Evolutionary conservation across 1,284 basidiomycete species (phyloP), one percentile per base, ranked within the genome.

Genomic region (Fomitopsis pinicola): DNA sequence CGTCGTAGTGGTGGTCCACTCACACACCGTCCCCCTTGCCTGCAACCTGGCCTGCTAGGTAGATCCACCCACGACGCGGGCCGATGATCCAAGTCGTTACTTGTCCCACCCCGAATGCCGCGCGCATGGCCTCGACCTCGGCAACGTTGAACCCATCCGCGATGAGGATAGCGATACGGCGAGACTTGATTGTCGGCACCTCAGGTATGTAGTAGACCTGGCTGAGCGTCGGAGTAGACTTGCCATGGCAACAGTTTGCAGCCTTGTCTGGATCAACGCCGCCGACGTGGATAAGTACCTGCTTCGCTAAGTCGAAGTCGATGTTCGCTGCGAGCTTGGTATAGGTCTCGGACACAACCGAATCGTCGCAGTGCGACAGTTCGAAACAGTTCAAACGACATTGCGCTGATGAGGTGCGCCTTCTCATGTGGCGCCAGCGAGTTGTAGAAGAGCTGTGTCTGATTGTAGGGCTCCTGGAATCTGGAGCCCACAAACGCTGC

Each of bases 311-410:
- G 5, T 87, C 80, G 66, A 85, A 77, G 72, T 92, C 85, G 70
- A 95, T 82, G 65, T 87, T 79, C 69, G 85, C 88, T 63, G 92
- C 80, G 3, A 88, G 71, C 56, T 83, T 77, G 57, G 88, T 84
- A 71, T 90, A 89, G 2, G 77, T 78, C 70, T 85, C 77, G 71
- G 88, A 89, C 1, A 95, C 89, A 3, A 78, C 73, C 0, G 84
- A 81, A 64, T 94, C 91, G 62, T 90, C 85, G 73, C 89, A 91
- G 68, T 93, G 89, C 59, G 83, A 84, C 42, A 94, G 80, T 73
- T 94, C 92, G 72, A 94, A 94, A 84, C 42, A 94, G 80, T 73
- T 94, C 92, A 72, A 94, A 94, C 12, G 85, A 83, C 62, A 91
- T 79, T 1, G 90, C 91, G 5, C 73, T 69, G 55, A 83, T 75